Conservation (phyloP, 2,329 filamentous ascomycete species). For the Alternaria postmessia region DNA sequence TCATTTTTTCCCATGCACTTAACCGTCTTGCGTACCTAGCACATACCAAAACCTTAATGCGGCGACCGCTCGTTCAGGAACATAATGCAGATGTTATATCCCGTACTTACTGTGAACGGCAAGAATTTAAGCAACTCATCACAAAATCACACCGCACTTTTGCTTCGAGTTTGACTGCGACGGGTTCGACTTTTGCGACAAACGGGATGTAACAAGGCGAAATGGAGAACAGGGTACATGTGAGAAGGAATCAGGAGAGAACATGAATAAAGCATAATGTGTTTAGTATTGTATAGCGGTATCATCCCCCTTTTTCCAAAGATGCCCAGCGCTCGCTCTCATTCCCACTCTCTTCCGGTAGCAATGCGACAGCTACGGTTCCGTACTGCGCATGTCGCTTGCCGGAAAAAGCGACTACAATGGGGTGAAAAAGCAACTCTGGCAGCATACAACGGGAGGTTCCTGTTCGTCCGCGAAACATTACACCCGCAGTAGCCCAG, state of each 20-base stretch:
- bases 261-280: neutral
- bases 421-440: neutral
- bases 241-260: neutral
- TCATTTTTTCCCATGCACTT: constrained; percentile 11
- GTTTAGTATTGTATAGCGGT: neutral
- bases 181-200: too few relatives aligned
- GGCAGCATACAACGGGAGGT: neutral
- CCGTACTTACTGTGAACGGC: neutral
- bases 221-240: too few relatives aligned
- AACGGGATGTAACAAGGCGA: too few relatives aligned
- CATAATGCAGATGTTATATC: constrained; percentile 29
- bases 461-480: constrained; percentile 12
- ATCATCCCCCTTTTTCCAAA: neutral
- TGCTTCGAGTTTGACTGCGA: neutral
- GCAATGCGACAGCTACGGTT: neutral
- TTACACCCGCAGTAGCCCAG: constrained; percentile 15
- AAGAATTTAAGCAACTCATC: neutral
- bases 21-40: constrained; percentile 22
- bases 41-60: constrained; percentile 40
- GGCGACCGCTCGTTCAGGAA: constrained; percentile 38
- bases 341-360: neutral
- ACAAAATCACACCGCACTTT: neutral
- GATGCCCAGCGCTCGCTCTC: neutral
- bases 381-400: neutral
- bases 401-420: neutral